Evolutionary conservation across 2,329 filamentous ascomycete species (phyloP), one percentile per base, ranked within the genome.

Genomic region (Cytospora piceae): DNA sequence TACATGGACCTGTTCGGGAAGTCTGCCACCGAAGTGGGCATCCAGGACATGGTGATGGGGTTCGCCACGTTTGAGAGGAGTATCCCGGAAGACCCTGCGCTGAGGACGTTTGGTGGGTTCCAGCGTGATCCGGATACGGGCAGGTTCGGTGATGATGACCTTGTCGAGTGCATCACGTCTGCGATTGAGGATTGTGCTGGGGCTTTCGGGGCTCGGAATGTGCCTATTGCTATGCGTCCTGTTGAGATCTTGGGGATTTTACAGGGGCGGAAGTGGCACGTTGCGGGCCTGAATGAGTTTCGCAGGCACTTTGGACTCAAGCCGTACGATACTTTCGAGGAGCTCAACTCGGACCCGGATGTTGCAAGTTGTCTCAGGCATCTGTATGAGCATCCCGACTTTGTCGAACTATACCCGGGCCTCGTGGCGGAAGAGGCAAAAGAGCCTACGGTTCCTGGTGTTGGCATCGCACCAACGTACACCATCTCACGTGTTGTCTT

Each of bases 231-330:
- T 34, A 85, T 96, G 82, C 86, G 88, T 69, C 87, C 89, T 1
- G 85, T 95, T 20, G 92, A 95, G 75, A 90, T 95, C 42, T 81
- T 95, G 8, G 92, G 91, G 53, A 95, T 96, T 65, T 82, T 92
- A 57, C 91, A 93, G 68, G 87, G 90, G 4, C 84, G 92, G 55
- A 83, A 85, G 63, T 96, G 92, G 92, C 89, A 93, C 67, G 78
- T 93, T 11, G 89, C 90, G 0, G 89, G 90, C 0, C 80, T 96
- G 67, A 96, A 96, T 73, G 92, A 95, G 79, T 96, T 95, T 81
- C 85, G 92, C 61, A 89, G 90, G 74, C 91, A 93, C 78, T 94
- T 94, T 71, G 87, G 89, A 1, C 80, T 96, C 7, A 90, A 91
- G 77, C 85, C 86, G 0, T 89, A 96, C 73, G 86, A 88, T 27